These are phyloP conservation scores for Zalerion maritima DNA, from an alignment of 495 filamentous ascomycete species.

Conservation along the genomic window DNA sequence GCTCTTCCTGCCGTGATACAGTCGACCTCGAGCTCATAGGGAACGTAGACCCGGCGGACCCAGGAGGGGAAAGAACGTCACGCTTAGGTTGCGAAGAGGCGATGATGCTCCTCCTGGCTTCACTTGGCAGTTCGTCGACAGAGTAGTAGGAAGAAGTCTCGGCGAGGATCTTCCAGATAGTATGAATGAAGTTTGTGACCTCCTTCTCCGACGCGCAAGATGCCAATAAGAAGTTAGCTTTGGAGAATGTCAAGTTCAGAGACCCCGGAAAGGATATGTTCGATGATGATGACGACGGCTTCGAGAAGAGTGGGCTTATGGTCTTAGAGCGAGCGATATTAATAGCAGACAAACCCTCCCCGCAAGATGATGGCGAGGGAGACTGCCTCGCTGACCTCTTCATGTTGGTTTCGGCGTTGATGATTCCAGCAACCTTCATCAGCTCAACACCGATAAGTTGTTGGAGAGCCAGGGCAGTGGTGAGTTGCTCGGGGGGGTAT, in stretches of 20 bases:
- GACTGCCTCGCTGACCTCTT: conserved; percentile 6
- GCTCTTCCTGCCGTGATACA: too few relatives aligned
- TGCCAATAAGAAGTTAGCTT: conserved; percentile 28
- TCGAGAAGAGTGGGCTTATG: conserved; percentile 1
- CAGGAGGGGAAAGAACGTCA: too few relatives aligned
- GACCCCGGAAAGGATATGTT: background rate
- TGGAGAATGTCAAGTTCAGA: conserved; percentile 16
- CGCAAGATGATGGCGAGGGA: background rate
- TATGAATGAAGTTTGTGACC: conserved; percentile 21
- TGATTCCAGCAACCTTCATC: conserved; percentile 28
- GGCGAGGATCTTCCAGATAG: conserved; percentile 25
- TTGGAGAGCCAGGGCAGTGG: conserved; percentile 28
- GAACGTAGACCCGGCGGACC: too few relatives aligned
- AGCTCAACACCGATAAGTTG: conserved; percentile 25
- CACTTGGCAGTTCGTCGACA: too few relatives aligned
- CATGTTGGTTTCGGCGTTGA: conserved; percentile 15
- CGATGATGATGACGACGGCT: conserved; percentile 1
- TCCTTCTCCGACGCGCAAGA: conserved; percentile 24
- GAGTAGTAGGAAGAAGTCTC: conserved; percentile 21
- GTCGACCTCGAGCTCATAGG: too few relatives aligned
- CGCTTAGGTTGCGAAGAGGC: too few relatives aligned
- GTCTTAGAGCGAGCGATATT: conserved; percentile 3
- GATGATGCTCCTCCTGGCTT: too few relatives aligned
- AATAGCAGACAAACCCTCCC: conserved; percentile 2
- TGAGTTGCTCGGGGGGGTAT: conserved; percentile 30